Conservation (phyloP, 768 basidiomycete species). For the Amanita pallidorosea region DNA sequence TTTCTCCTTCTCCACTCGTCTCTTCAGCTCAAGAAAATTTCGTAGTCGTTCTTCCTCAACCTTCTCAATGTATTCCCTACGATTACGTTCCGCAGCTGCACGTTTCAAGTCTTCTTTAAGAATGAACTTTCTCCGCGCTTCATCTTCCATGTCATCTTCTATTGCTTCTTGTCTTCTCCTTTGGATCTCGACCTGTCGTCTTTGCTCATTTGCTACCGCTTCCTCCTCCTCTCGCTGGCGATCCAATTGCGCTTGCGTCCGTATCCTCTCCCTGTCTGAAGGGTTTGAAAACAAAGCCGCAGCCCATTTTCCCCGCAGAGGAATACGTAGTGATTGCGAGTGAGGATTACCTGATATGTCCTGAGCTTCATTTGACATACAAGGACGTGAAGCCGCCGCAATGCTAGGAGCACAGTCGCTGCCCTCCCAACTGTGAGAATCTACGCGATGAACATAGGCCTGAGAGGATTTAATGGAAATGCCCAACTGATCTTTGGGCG, state of each 20-base stretch:
- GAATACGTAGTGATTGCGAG: slow-evolving; percentile 1
- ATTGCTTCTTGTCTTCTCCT: slow-evolving; percentile 30
- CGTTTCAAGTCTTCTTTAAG: slow-evolving; percentile 30
- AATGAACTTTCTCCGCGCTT: slow-evolving; percentile 25
- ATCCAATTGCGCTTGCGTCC: slow-evolving; percentile 12
- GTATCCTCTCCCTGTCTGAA: slow-evolving; percentile 15
- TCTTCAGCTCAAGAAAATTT: slow-evolving; percentile 36
- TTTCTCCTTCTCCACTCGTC: slow-evolving; percentile 32
- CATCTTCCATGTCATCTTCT: slow-evolving; percentile 32
- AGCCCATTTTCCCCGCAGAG: slow-evolving; percentile 5
- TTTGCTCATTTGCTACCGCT: slow-evolving; percentile 34
- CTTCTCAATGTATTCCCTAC: slow-evolving; percentile 27
- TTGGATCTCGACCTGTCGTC: slow-evolving; percentile 28
- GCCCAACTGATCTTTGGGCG: not conserved
- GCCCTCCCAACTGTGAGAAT: not conserved
- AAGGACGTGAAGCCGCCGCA: not conserved
- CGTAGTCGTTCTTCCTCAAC: slow-evolving; percentile 35
- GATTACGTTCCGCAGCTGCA: slow-evolving; percentile 25
- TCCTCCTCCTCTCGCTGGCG: slow-evolving; percentile 25
- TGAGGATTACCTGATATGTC: not conserved
- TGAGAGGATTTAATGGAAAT: not conserved
- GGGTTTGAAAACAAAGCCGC: slow-evolving; percentile 9
- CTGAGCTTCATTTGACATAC: not conserved
- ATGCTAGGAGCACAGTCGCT: not conserved
- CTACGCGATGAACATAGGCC: not conserved